phyloP scores from a whole-genome alignment of 164 flowering plant genomes.

The Pachysandra terminalis region DNA sequence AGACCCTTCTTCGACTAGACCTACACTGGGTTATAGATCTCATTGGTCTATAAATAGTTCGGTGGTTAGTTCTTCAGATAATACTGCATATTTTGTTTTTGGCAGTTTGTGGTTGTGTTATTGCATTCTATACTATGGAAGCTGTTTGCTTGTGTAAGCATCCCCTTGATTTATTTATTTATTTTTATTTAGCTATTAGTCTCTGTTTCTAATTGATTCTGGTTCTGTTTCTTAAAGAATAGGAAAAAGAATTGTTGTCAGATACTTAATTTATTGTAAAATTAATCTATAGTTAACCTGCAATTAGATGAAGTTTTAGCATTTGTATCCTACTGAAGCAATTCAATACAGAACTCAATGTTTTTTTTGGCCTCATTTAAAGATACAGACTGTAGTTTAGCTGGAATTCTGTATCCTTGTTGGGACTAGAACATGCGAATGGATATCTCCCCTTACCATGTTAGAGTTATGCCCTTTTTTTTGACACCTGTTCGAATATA shows the following conservation, averaged over 20 bases:
- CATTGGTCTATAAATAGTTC: no score
- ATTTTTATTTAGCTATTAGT: neutral
- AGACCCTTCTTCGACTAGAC: no score
- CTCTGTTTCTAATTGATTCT: neutral
- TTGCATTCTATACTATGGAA: no score
- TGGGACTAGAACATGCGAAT: constrained; percentile 7
- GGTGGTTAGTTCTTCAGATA: no score
- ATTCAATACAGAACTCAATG: neutral
- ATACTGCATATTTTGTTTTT: no score
- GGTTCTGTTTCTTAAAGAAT: neutral
- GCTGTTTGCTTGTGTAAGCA: no score
- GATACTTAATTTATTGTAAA: neutral
- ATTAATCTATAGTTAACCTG: neutral
- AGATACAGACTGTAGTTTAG: constrained; percentile 14
- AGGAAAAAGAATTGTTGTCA: neutral
- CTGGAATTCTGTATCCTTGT: constrained; percentile 15
- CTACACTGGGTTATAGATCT: no score
- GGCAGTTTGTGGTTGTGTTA: no score
- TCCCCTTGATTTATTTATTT: no score
- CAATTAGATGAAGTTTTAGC: neutral
- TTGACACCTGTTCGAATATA: constrained; percentile 15
- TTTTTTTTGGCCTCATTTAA: neutral
- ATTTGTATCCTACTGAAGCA: neutral
- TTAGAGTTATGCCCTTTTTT: constrained; percentile 7
- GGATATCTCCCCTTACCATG: neutral